Evolutionary conservation across 768 basidiomycete species (phyloP).

Genomic region (Hypholoma sublateritium): DNA sequence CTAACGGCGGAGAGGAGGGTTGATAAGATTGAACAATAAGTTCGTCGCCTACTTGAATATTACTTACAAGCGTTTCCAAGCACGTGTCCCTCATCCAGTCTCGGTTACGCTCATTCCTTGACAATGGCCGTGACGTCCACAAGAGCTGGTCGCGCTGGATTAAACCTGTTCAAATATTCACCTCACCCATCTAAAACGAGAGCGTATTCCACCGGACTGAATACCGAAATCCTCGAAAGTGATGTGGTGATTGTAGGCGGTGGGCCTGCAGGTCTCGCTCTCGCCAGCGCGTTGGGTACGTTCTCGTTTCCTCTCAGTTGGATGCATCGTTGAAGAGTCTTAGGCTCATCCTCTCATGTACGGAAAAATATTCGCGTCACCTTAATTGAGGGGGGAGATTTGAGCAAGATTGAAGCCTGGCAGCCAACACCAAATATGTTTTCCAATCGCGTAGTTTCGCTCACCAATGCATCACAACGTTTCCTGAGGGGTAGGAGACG

Average conservation of each 20-base stretch:
- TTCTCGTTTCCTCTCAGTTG: constrained; percentile 3
- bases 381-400: constrained; percentile 80
- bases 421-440: constrained; percentile 47
- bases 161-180: constrained; percentile 1
- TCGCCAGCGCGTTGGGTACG: constrained; percentile 84
- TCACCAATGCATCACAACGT: constrained; percentile 70
- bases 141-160: constrained; percentile 10
- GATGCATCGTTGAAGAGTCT: constrained; percentile 1
- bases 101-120: constrained; percentile 3
- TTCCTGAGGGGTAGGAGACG: constrained; percentile 60
- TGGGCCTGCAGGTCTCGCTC: constrained; percentile 86
- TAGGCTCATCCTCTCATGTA: constrained; percentile 55
- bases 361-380: constrained; percentile 60
- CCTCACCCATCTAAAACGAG: background rate
- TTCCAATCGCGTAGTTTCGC: constrained; percentile 85
- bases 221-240: constrained; percentile 42
- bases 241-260: constrained; percentile 96
- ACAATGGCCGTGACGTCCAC: constrained; percentile 20
- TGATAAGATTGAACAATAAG: background rate
- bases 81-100: constrained; percentile 9
- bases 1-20: background rate
- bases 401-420: constrained; percentile 73
- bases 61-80: background rate
- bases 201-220: constrained; percentile 1
- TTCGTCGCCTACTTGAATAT: background rate